phyloP scores from a whole-genome alignment of 352 stramenopile species.

The Phytophthora podocarpi region DNA sequence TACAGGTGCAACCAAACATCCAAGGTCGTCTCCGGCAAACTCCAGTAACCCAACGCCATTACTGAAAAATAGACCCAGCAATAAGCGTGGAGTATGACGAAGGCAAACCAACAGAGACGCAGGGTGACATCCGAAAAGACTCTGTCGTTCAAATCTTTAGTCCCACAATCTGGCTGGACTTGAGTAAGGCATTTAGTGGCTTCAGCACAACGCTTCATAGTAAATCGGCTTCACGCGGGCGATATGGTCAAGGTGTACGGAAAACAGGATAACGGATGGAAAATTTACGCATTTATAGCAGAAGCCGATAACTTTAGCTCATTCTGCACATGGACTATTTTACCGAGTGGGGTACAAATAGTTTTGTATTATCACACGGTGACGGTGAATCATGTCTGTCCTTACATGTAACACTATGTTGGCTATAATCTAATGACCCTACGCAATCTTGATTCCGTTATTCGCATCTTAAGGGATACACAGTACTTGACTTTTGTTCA shows the following conservation, averaged over 20 bases:
- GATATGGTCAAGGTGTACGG: background rate
- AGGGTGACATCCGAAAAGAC: background rate
- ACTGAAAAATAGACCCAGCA: conserved; percentile 7
- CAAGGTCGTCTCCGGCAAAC: conserved; percentile 17
- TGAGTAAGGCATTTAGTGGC: background rate
- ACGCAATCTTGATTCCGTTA: background rate
- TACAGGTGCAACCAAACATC: conserved; percentile 22
- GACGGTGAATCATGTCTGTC: no score
- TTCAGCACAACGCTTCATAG: background rate
- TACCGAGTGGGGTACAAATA: no score
- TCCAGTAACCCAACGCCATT: conserved; percentile 11
- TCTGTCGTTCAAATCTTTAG: background rate
- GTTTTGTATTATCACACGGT: no score
- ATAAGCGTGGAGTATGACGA: conserved; percentile 9
- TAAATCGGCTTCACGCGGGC: no score
- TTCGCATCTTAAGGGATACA: background rate
- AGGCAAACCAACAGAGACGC: background rate
- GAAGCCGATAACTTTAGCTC: no score
- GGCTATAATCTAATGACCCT: no score
- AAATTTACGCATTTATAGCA: no score
- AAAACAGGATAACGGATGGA: background rate
- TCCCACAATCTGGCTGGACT: background rate
- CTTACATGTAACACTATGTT: no score
- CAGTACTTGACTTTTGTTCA: background rate
- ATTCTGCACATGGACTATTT: no score